Evolutionary conservation across 129 eudicot species (phyloP).

Genomic region (Chrysanthemum lavandulifolium): DNA sequence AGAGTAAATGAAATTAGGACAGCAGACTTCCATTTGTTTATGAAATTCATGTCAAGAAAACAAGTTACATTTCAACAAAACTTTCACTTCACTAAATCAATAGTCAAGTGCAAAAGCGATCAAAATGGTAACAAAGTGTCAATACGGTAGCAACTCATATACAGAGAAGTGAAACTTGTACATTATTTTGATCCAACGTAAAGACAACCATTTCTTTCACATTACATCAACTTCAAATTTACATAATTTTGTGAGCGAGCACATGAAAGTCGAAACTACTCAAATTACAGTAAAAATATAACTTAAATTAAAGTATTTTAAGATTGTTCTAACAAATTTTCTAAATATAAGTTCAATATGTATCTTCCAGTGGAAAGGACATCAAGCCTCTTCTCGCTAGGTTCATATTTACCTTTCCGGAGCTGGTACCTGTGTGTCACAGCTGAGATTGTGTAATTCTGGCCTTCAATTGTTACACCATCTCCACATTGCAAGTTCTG

Average conservation of each 20-base stretch:
- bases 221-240: constrained; percentile 13
- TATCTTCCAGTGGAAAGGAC: constrained; percentile 95
- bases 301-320: constrained; percentile 5
- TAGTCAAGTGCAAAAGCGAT: too few relatives aligned
- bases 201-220: not conserved
- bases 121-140: not conserved
- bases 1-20: too few relatives aligned
- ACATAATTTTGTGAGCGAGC: not conserved
- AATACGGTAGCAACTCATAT: constrained; percentile 14
- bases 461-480: constrained; percentile 89
- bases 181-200: constrained; percentile 7
- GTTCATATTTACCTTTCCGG: constrained; percentile 90
- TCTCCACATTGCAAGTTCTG: constrained; percentile 97
- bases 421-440: constrained; percentile 94
- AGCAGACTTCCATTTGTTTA: too few relatives aligned
- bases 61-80: not conserved
- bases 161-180: constrained; percentile 13
- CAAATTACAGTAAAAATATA: not conserved
- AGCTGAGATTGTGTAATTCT: constrained; percentile 80
- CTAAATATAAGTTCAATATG: constrained; percentile 80
- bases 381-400: constrained; percentile 93
- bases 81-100: not conserved
- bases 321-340: constrained; percentile 72
- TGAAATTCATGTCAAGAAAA: too few relatives aligned
- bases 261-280: constrained; percentile 5